These are phyloP conservation scores for Discostella stelligeroides DNA, from an alignment of 108 stramenopile genomes.

Conservation along the genomic window DNA sequence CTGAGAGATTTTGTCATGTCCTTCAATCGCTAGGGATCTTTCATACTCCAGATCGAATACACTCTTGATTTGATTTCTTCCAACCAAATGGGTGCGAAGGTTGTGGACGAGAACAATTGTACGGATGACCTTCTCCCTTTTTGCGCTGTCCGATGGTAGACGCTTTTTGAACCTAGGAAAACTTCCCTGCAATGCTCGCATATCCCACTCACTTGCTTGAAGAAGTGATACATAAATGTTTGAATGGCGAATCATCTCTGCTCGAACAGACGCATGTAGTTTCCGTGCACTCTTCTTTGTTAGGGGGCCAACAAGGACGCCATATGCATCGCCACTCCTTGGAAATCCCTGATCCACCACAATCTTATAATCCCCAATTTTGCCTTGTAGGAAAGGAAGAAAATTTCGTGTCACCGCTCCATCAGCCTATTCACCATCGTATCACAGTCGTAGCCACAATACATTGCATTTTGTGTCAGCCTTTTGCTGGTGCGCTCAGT, in stretches of 20 bases:
- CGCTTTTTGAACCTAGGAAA: constrained; percentile 5
- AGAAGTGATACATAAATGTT: constrained; percentile 7
- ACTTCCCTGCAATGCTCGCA: constrained; percentile 9
- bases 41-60: constrained; percentile 19
- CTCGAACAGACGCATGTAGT: constrained; percentile 9
- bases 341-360: neutral
- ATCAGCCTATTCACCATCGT: neutral
- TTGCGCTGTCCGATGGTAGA: constrained; percentile 3
- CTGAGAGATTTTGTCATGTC: neutral
- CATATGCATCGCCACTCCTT: constrained; percentile 2
- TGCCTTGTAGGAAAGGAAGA: neutral
- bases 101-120: constrained; percentile 11
- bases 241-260: neutral
- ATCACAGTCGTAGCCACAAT: too few relatives aligned
- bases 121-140: neutral
- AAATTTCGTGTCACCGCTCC: neutral
- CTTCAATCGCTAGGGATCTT: neutral
- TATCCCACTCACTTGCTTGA: constrained; percentile 18
- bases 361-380: constrained; percentile 3
- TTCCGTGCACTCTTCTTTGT: neutral
- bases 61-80: constrained; percentile 8
- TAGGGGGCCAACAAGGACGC: too few relatives aligned
- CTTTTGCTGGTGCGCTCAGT: neutral
- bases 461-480: neutral
- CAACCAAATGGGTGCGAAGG: neutral